Conservation (phyloP, 768 basidiomycete species). For the Mycena olivaceomarginata region DNA sequence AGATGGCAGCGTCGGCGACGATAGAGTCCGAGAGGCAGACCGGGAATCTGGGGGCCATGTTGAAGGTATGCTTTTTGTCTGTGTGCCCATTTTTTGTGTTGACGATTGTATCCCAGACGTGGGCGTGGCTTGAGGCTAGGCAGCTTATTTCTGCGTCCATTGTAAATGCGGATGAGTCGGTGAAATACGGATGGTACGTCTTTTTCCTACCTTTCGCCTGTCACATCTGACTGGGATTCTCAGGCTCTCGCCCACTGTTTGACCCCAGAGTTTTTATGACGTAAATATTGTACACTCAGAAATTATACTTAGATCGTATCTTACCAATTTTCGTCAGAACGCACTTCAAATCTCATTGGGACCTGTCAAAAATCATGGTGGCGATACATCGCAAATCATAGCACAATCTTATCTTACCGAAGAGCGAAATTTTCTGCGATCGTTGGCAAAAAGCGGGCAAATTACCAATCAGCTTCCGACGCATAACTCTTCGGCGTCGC, state of each 20-base stretch:
- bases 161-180: slow-evolving; percentile 88
- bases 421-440: too few relatives aligned
- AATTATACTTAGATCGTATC: background rate
- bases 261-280: slow-evolving; percentile 21
- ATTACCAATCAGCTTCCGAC: too few relatives aligned
- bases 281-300: slow-evolving; percentile 6
- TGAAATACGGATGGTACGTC: slow-evolving; percentile 91
- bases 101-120: slow-evolving; percentile 71
- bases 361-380: too few relatives aligned
- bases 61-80: slow-evolving; percentile 78
- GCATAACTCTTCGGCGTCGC: too few relatives aligned
- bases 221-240: slow-evolving; percentile 35
- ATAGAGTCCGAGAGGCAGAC: slow-evolving; percentile 74
- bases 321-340: too few relatives aligned
- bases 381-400: too few relatives aligned
- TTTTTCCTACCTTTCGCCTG: background rate
- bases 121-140: slow-evolving; percentile 96
- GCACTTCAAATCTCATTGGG: too few relatives aligned
- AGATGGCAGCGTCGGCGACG: slow-evolving; percentile 86
- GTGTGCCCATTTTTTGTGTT: slow-evolving; percentile 31
- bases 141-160: slow-evolving; percentile 88
- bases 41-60: slow-evolving; percentile 87
- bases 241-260: slow-evolving; percentile 74
- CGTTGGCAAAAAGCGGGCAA: too few relatives aligned
- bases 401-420: too few relatives aligned